These are phyloP conservation scores for Omphalea diandra DNA, from an alignment of 441 rosid species.

Conservation along the genomic window DNA sequence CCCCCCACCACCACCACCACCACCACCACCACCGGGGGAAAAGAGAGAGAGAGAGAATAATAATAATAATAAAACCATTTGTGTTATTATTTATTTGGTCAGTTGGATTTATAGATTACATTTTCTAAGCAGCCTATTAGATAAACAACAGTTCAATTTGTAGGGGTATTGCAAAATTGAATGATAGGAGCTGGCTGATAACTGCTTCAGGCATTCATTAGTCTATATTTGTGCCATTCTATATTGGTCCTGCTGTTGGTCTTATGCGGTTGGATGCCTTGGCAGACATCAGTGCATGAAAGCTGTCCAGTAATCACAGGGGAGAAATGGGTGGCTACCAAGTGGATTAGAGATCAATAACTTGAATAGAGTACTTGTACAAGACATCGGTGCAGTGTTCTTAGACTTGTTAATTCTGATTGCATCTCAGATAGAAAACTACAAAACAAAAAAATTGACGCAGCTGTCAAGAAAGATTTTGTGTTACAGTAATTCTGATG, in stretches of 20 bases:
- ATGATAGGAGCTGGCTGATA: background rate
- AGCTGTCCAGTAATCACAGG: constrained; percentile 79
- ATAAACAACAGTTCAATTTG: too few species aligned
- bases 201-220: background rate
- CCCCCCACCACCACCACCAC: too few species aligned
- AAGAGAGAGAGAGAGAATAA: too few species aligned
- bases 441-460: background rate
- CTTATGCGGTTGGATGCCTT: constrained; percentile 18
- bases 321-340: constrained; percentile 91
- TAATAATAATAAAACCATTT: too few species aligned
- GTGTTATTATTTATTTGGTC: too few species aligned
- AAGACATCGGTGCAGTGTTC: too few species aligned
- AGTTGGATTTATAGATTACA: too few species aligned
- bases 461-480: background rate
- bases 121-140: too few species aligned
- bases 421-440: background rate
- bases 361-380: constrained; percentile 22
- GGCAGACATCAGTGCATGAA: constrained; percentile 79
- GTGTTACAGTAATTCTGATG: background rate
- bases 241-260: background rate
- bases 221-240: background rate
- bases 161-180: too few species aligned
- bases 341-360: constrained; percentile 82
- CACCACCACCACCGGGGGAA: too few species aligned
- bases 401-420: background rate